Evolutionary conservation across 1,139 yeast species (phyloP).

Genomic region (Nakaseomyces sp.): DNA sequence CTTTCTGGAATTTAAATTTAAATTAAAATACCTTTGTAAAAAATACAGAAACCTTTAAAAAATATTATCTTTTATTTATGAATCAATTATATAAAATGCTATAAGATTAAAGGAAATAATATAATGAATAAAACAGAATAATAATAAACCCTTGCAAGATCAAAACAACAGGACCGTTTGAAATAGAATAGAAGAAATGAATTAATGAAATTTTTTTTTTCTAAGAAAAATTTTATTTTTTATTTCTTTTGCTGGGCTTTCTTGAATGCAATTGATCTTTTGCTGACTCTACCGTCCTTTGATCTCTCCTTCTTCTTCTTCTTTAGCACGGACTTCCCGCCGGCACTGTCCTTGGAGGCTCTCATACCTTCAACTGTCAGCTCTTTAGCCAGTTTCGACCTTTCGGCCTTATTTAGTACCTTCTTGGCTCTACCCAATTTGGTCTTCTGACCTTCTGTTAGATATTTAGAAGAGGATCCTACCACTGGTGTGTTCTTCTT

Average conservation of each 20-base stretch:
- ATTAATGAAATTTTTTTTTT: too few species aligned
- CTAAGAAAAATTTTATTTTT: too few species aligned
- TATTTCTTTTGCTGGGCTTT: constrained; percentile 12
- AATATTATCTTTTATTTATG: too few species aligned
- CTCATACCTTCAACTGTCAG: constrained; percentile 65
- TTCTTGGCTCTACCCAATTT: constrained; percentile 71
- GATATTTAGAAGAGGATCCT: constrained; percentile 15
- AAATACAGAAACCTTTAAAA: not conserved
- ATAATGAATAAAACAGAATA: constrained; percentile 9
- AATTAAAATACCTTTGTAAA: not conserved
- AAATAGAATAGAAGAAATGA: not conserved
- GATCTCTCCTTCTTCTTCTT: constrained; percentile 59
- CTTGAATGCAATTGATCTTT: constrained; percentile 31
- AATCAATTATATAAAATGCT: not conserved
- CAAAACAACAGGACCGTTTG: too few species aligned
- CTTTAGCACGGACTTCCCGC: constrained; percentile 38
- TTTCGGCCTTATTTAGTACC: constrained; percentile 71
- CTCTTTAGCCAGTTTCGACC: constrained; percentile 50
- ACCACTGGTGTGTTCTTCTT: constrained; percentile 27
- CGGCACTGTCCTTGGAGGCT: constrained; percentile 59
- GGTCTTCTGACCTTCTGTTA: constrained; percentile 62
- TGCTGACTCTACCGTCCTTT: constrained; percentile 34
- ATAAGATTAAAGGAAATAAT: not conserved
- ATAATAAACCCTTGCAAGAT: too few species aligned
- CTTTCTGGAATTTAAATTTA: too few species aligned